These are phyloP conservation scores for Neonectria magnoliae DNA, from an alignment of 2,329 filamentous ascomycete genomes.

Conservation along the genomic window DNA sequence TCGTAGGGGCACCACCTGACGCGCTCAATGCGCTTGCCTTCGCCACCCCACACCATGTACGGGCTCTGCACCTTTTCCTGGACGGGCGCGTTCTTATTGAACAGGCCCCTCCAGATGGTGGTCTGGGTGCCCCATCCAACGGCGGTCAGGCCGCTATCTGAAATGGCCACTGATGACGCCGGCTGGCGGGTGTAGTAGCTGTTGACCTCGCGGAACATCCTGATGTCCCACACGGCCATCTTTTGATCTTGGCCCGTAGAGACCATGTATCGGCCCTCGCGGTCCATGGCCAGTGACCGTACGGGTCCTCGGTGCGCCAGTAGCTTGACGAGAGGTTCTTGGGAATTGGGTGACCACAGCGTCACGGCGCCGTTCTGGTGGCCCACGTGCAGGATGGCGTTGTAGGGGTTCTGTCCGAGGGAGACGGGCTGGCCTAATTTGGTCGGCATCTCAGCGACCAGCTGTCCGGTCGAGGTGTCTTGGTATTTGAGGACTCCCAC, in stretches of 20 bases:
- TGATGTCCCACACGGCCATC: slow-evolving; percentile 96
- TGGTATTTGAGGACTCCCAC: slow-evolving; percentile 92
- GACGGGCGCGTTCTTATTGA: slow-evolving; percentile 76
- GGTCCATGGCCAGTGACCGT: slow-evolving; percentile 83
- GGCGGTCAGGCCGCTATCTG: slow-evolving; percentile 86
- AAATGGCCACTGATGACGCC: slow-evolving; percentile 85
- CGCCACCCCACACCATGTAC: slow-evolving; percentile 93
- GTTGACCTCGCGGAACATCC: slow-evolving; percentile 93
- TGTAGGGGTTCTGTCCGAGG: slow-evolving; percentile 88
- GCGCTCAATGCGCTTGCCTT: slow-evolving; percentile 82
- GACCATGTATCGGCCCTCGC: slow-evolving; percentile 95
- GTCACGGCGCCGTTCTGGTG: slow-evolving; percentile 96
- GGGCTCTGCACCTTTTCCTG: slow-evolving; percentile 85
- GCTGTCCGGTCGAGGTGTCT: slow-evolving; percentile 91
- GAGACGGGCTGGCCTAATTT: slow-evolving; percentile 85
- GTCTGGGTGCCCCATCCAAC: slow-evolving; percentile 92
- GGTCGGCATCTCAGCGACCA: slow-evolving; percentile 87
- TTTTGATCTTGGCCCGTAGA: slow-evolving; percentile 88
- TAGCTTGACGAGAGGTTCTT: slow-evolving; percentile 88
- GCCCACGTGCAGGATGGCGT: slow-evolving; percentile 90
- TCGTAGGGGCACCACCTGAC: slow-evolving; percentile 95
- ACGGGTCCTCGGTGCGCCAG: slow-evolving; percentile 91
- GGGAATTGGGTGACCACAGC: slow-evolving; percentile 93
- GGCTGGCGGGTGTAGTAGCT: slow-evolving; percentile 87
- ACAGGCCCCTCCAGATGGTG: slow-evolving; percentile 91